Evolutionary conservation across 345 rosid genomes (phyloP), one percentile per base, ranked within the genome.

Genomic region (Kandelia obovata): DNA sequence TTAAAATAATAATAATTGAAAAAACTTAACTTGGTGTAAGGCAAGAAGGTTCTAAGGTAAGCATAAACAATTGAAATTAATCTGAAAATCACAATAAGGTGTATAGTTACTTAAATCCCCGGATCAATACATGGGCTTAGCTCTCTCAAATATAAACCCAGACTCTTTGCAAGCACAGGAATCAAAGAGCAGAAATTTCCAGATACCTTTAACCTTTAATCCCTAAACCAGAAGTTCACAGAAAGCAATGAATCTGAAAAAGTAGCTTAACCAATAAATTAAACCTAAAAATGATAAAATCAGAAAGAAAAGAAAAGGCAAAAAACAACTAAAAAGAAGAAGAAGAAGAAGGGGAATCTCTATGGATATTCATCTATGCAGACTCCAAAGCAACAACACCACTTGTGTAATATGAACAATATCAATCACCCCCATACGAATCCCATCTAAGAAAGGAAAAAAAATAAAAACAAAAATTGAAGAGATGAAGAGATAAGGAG

Each of bases 331-430:
- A 11, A 43, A 43, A 0, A 43, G 0, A 43, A 2, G 1, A 13
- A 13, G 4, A 3, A 13, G 3, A 7, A 1, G 43, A 39, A 1
- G n/a, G 52, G 49, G 71, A 72, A 69, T 65, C 69, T 57, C 71
- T n/a, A 27, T 72, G 72, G 43, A 69, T 72, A 65, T 79, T 75
- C 75, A 65, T 35, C 47, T 30, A 43, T 63, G 5, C 55, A 67
- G 13, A 26, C 61, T 64, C 71, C 62, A 70, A 71, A 31, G 52
- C n/a, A 19, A 62, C 59, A 74, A 27, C 21, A 39, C 13, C 64
- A 58, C 53, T 21, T 53, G 5, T 19, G 66, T 56, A 47, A 55
- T 26, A 62, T n/a, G 51, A 53, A 28, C 57, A 53, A 65, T 53
- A 34, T 27, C 16, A 34, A 70, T 8, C 21, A 53, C 63, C 26